These are phyloP conservation scores for Phytopythium cucurbitacearum DNA, from an alignment of 352 stramenopile genomes.

Conservation along the genomic window DNA sequence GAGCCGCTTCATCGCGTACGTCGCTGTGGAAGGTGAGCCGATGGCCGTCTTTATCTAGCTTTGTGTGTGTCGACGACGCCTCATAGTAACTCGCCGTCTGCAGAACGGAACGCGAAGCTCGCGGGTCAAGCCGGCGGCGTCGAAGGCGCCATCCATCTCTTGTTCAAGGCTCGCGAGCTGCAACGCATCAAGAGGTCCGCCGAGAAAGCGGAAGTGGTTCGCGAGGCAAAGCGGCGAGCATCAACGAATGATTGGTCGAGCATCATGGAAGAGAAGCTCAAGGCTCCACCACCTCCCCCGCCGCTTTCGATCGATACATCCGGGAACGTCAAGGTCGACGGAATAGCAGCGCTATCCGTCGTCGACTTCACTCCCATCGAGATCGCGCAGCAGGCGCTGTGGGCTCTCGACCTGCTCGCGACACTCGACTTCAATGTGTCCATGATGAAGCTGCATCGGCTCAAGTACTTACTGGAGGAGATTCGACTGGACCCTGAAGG, in stretches of 20 bases:
- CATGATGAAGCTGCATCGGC: slow-evolving; percentile 63
- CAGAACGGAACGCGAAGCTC: slow-evolving; percentile 57
- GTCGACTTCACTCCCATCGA: slow-evolving; percentile 67
- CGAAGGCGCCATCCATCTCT: slow-evolving; percentile 50
- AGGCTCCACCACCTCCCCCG: slow-evolving; percentile 18
- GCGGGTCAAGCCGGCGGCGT: slow-evolving; percentile 54
- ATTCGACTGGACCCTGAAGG: slow-evolving; percentile 59
- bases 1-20: slow-evolving; percentile 57
- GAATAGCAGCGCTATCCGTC: slow-evolving; percentile 34
- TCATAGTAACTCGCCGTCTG: background rate
- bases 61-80: background rate
- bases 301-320: slow-evolving; percentile 12
- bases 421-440: slow-evolving; percentile 64
- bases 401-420: slow-evolving; percentile 65
- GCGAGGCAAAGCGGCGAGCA: slow-evolving; percentile 12
- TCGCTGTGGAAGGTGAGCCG: slow-evolving; percentile 38
- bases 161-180: slow-evolving; percentile 58
- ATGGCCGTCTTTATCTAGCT: background rate
- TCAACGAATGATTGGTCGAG: slow-evolving; percentile 27
- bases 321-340: slow-evolving; percentile 17
- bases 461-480: slow-evolving; percentile 74
- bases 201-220: slow-evolving; percentile 30
- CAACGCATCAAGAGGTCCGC: slow-evolving; percentile 39
- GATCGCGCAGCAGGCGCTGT: slow-evolving; percentile 64
- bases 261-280: slow-evolving; percentile 27